Evolutionary conservation across 2,329 filamentous ascomycete genomes (phyloP), one percentile per base, ranked within the genome.

Genomic region (Nemania sp.): DNA sequence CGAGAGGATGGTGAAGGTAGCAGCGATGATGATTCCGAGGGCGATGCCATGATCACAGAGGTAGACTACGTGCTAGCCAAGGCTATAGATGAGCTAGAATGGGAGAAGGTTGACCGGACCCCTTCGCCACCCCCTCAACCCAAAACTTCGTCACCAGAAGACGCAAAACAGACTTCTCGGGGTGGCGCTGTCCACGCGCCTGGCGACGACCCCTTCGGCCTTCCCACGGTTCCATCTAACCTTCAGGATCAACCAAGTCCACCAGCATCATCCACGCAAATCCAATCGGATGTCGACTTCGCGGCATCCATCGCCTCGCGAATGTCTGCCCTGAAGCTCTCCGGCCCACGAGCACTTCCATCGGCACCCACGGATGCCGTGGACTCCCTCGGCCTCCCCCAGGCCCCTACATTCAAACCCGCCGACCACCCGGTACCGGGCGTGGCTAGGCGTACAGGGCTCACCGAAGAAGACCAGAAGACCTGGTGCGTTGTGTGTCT

Each of bases 401-500:
- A 78, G 0, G 83, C 78, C 1, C 83, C 83, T 0, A 80, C 78
- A 0, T 81, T 80, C 62, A 72, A 71, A n/a, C 83, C 82, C 0
- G 74, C 75, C 5, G 78, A 80, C 39, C 74, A 74, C 7, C 73
- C 75, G 2, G 67, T 74, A 15, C 75, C 74, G n/a, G 73, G 77
- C 4, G 71, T 81, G 5, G 71, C 71, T 15, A 76, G 73, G 54
- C 74, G 71, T 43, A 75, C 72, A 2, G 78, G 77, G 49, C 86
- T 82, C 70, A 85, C 87, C 0, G 88, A 93, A 67, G 87, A 89
- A 35, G 90, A 94, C 68, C 81, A 88, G 63, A 86, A 88, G 43
- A 85, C 82, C 1, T 96, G 91, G 90, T 96, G 92, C 73, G 84
- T 88, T 34, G 92, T 95, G 10, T 96, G 92, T 72, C 86, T 89